Evolutionary conservation across 1,284 basidiomycete genomes (phyloP).

Genomic region (Amylostereum areolatum): DNA sequence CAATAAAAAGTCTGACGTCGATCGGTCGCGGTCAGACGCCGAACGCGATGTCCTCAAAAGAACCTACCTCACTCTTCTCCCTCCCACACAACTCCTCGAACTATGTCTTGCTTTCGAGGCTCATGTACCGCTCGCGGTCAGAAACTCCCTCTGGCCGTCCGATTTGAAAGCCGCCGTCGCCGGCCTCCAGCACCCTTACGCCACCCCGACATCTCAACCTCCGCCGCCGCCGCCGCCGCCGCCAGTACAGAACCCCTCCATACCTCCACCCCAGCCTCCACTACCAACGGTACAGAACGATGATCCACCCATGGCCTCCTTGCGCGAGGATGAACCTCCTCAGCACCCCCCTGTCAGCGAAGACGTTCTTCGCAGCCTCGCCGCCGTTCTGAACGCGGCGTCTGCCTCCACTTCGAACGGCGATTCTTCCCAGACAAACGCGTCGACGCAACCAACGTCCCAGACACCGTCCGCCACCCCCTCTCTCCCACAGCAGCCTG

Average conservation of each 20-base stretch:
- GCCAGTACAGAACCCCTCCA: not conserved
- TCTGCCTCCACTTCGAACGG: slow-evolving; percentile 5
- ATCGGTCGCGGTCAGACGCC: slow-evolving; percentile 13
- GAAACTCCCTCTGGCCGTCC: slow-evolving; percentile 59
- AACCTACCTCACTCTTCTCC: slow-evolving; percentile 59
- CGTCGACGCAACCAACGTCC: not conserved
- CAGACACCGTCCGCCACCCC: not conserved
- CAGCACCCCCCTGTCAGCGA: not conserved
- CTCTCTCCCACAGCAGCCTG: slow-evolving; percentile 17
- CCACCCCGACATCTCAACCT: slow-evolving; percentile 1
- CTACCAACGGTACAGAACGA: not conserved
- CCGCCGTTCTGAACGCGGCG: not conserved
- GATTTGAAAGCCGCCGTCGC: slow-evolving; percentile 60
- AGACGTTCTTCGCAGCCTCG: not conserved
- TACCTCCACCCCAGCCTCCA: not conserved
- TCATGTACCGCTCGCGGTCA: slow-evolving; percentile 55
- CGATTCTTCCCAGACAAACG: not conserved
- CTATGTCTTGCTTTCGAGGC: slow-evolving; percentile 67
- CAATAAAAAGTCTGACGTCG: not conserved
- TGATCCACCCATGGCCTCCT: not conserved
- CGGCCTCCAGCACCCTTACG: slow-evolving; percentile 30
- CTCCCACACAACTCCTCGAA: slow-evolving; percentile 65
- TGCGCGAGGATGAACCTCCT: slow-evolving; percentile 1
- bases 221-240: not conserved
- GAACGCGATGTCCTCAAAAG: slow-evolving; percentile 56